Conservation (phyloP, 2,329 filamentous ascomycete species). For the Sarocladium strictum region DNA sequence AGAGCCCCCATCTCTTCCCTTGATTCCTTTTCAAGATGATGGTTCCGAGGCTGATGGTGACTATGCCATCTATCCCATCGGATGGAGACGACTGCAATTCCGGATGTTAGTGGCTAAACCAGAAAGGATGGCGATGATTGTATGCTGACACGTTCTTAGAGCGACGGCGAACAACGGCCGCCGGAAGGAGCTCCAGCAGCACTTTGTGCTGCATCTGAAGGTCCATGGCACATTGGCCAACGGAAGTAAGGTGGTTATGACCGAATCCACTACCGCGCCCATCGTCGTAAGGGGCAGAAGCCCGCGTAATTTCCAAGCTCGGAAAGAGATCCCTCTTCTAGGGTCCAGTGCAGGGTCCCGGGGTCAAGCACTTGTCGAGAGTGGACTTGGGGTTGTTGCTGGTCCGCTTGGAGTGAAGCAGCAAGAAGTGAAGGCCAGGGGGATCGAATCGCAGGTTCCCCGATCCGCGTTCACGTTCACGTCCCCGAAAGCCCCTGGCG, state of each 20-base stretch:
- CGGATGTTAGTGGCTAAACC: constrained; percentile 53
- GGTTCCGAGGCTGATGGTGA: constrained; percentile 62
- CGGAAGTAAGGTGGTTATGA: constrained; percentile 73
- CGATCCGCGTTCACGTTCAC: constrained; percentile 54
- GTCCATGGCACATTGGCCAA: constrained; percentile 78
- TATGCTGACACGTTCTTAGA: constrained; percentile 33
- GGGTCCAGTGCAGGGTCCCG: constrained; percentile 70
- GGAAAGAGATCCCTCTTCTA: constrained; percentile 85
- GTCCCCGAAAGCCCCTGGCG: constrained; percentile 48
- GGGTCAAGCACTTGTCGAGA: constrained; percentile 68
- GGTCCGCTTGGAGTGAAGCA: constrained; percentile 49
- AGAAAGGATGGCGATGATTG: constrained; percentile 12
- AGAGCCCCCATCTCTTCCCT: constrained; percentile 75
- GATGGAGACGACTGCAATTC: constrained; percentile 91
- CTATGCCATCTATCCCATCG: constrained; percentile 84
- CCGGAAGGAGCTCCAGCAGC: constrained; percentile 90
- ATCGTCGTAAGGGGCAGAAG: constrained; percentile 92
- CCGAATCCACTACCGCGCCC: constrained; percentile 79
- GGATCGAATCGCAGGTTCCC: constrained; percentile 49
- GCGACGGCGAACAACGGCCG: constrained; percentile 95
- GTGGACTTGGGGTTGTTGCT: constrained; percentile 54
- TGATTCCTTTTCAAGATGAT: constrained; percentile 62
- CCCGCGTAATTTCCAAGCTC: constrained; percentile 87
- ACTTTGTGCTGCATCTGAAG: constrained; percentile 86
- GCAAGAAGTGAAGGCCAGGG: constrained; percentile 45